Evolutionary conservation across 73 alveolate species (phyloP), one percentile per base, ranked within the genome.

Genomic region (Vitrella brassicaformis): DNA sequence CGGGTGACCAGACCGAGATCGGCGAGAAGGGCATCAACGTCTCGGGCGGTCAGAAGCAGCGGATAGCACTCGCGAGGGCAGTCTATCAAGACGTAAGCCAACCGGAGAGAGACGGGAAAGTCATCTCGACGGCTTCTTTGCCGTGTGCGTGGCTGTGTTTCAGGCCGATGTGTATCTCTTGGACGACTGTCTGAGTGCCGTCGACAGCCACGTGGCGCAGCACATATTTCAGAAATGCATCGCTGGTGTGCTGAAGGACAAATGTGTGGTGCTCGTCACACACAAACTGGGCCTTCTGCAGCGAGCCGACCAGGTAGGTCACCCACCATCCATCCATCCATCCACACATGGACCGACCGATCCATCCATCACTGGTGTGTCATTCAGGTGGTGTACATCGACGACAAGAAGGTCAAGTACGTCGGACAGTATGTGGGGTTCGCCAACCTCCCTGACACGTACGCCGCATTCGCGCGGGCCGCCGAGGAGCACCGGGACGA

Each of bases 31-130:
- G 96, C 31, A 85, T 87, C 31, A 90, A 90, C 77, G 56, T 92
- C 46, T 76, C 91, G 8, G 98, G 98, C 66, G 98, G 98, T 0
- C 90, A 92, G 71, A 92, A 92, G 79, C 92, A 93, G 14, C 75
- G 98, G 46, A 84, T 92, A 19, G 71, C 89, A 27, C 75, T 92
- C 46, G 96, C 96, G 1, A 81, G 98, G 30, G 98, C 98, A 10
- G 90, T 92, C 65, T 92, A 92, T 75, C 28, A 70, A 10, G n/a
- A n/a, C n/a, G n/a, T n/a, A n/a, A n/a, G n/a, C n/a, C n/a, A n/a
- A n/a, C n/a, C n/a, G n/a, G n/a, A n/a, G n/a, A n/a, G n/a, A n/a
- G n/a, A n/a, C n/a, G n/a, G n/a, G n/a, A n/a, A n/a, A n/a, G n/a
- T n/a, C n/a, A n/a, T n/a, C n/a, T n/a, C n/a, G n/a, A n/a, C n/a